Evolutionary conservation across 352 stramenopile species (phyloP), one percentile per base, ranked within the genome.

Genomic region (Globisporangium recalcitrans): DNA sequence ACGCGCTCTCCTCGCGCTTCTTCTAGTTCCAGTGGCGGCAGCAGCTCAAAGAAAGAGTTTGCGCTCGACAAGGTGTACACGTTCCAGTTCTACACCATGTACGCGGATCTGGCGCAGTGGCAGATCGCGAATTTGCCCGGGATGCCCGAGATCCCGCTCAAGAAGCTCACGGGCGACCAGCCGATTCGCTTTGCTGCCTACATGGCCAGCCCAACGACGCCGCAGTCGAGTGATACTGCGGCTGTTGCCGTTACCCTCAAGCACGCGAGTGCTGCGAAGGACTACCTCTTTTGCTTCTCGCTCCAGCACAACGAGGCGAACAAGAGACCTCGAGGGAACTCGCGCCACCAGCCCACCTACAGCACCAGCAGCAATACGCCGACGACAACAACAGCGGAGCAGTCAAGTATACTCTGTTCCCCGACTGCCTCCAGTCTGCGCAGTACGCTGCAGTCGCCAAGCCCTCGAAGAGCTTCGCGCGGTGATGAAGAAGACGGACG

Each of bases 31-130:
- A n/a, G n/a, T n/a, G n/a, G n/a, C n/a, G 64, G 0, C 47, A 72
- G 1, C 65, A 68, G 2, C 34, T 55, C 26, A 64, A 77, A 51
- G 13, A 68, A 71, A 11, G 58, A 36, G 42, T 83, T 58, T 52
- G 63, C 46, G 8, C 54, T 65, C n/a, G 75, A 75, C 52, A 74
- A 68, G 3, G 54, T 87, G 4, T 87, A 87, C 58, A 81, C 75
- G 9, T 80, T 92, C 61, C 74, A 88, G 60, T 84, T 80, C 62
- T 67, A 82, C 60, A 84, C 74, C 22, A 75, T 70, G 38, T 73
- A 82, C 62, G 55, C 59, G 0, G 74, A 87, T 38, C 65, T 84
- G 58, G 69, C 67, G 40, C 69, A 71, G 46, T 86, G 75, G 73
- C 74, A 71, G 52, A 64, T 90, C 19, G 70, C 73, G 19, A 83